Base-by-base conservation (phyloP, 2,329 filamentous ascomycete species). In the Colletotrichum neosansevieriae region DNA sequence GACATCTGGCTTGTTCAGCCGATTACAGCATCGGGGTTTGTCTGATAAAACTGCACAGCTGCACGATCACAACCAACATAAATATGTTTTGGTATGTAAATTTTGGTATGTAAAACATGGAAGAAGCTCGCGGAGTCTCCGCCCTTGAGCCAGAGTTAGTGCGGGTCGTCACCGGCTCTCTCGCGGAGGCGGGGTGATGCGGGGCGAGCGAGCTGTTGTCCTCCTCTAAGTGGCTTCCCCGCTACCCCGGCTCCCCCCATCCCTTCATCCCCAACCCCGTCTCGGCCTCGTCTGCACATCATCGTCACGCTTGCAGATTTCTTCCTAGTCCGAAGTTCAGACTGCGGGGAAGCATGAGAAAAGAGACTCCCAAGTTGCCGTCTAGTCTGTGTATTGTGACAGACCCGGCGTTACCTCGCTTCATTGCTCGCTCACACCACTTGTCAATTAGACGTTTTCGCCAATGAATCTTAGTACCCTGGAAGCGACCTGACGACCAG, bases 71-170 rank as follows among this genome's bases (percentile, higher is more conserved):
- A 44, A 47, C 12, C 12, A n/a, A 9, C 19, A 60, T 38, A 40
- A 17, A 15, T 2, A 51, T 1, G 13, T 21, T 19, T 3, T 12
- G 15, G 32, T n/a, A 6, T 11, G 44, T 21, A 17, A 6, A 17
- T 21, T 19, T 3, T 12, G 15, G 32, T n/a, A 6, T 11, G 44
- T 21, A 17, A 6, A 17, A 50, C 5, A 53, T 9, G 15, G 19
- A 19, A n/a, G 19, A n/a, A 42, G 53, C 65, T 68, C 54, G 65
- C 65, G 65, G 65, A 68, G 65, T 58, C 61, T 64, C 65, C 65
- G 65, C 60, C 4, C 15, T 21, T 29, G 34, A 44, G 32, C 51
- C 50, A 42, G 17, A 50, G 36, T 40, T 7, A 7, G 29, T 34
- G 21, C 45, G 29, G 34, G 51, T 21, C 53, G 51, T 21, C 53